Evolutionary conservation across 139 green algal genomes (phyloP), one percentile per base, ranked within the genome.

Genomic region (Pleodorina starrii): DNA sequence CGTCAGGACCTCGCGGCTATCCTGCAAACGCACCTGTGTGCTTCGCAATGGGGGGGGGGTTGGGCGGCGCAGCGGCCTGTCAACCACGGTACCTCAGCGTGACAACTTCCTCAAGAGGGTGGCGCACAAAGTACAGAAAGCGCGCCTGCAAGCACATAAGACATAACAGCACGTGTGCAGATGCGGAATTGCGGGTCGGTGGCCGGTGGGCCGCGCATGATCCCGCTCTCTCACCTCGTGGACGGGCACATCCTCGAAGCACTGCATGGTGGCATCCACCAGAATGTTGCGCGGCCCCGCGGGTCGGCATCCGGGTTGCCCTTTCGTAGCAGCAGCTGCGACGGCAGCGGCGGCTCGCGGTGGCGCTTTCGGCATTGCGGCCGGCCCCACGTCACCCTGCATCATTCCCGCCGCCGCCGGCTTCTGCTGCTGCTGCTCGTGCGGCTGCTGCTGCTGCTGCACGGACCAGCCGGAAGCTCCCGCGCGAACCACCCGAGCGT

Each of bases 161-260:
- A 66, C 5, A 60, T 17, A 60, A 60, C 14, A 25, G 9, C 54
- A 66, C 7, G 29, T 25, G 7, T 66, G 29, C 54, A n/a, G n/a
- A n/a, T n/a, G n/a, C n/a, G n/a, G n/a, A n/a, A n/a, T n/a, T n/a
- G n/a, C n/a, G n/a, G n/a, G n/a, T n/a, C n/a, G n/a, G n/a, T n/a
- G n/a, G n/a, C n/a, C n/a, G n/a, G n/a, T n/a, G n/a, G n/a, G n/a
- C n/a, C n/a, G n/a, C n/a, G n/a, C n/a, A n/a, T n/a, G n/a, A n/a
- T n/a, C n/a, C n/a, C n/a, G n/a, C n/a, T n/a, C n/a, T n/a, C 82
- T 48, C 32, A 88, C 82, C 63, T 88, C 82, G 7, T 88, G 44
- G 11, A 88, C 82, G 0, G 82, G 66, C 44, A 88, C 66, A 2
- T 29, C 44, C 7, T 79, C 66, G 19, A 54, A 88, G 9, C 40